Base-by-base conservation (phyloP, 2,329 filamentous ascomycete genomes). In the Ustulina deusta region DNA sequence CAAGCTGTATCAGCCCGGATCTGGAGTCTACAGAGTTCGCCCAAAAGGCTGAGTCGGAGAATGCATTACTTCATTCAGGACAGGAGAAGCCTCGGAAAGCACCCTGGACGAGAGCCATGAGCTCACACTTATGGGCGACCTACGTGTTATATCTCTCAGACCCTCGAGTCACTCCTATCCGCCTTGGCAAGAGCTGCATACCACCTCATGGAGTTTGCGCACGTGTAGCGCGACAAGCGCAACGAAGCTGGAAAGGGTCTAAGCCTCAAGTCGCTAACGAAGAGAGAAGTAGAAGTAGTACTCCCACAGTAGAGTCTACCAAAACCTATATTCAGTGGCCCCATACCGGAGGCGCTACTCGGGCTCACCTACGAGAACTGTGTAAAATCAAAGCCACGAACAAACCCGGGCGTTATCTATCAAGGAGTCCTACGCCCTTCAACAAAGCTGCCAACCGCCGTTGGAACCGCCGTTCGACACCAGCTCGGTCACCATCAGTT, bases 101-200 rank as follows among this genome's bases (percentile, higher is more conserved):
- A 0, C 84, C 83, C 0, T 91, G 89, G 89, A 90, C 88, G 4
- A 86, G 85, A 68, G 84, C 87, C 20, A 90, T 91, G 87, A 88
- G 83, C 78, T 81, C 86, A 13, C 89, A 91, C 72, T 78, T 91
- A 10, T 91, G 89, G 89, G 83, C 86, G 5, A 90, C 87, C 0
- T 91, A 90, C 74, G 80, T 86, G 65, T 80, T 89, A 60, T 91
- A 91, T 72, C 80, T 91, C 46, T 87, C 90, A 75, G 89, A 91
- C 72, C 89, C 89, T 52, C 88, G 87, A 56, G 88, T 91, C 2
- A 91, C 89, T 0, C 89, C 89, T 0, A 88, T 91, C 69, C 85
- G 87, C 59, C 83, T 90, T 63, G 86, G 88, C 67, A 89, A 88
- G 73, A 89, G 87, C 74, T 85, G 86, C 64, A 85, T 91, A 29